Conservation (phyloP, 176 grass and related monocot genomes). For the Carex parvula region DNA sequence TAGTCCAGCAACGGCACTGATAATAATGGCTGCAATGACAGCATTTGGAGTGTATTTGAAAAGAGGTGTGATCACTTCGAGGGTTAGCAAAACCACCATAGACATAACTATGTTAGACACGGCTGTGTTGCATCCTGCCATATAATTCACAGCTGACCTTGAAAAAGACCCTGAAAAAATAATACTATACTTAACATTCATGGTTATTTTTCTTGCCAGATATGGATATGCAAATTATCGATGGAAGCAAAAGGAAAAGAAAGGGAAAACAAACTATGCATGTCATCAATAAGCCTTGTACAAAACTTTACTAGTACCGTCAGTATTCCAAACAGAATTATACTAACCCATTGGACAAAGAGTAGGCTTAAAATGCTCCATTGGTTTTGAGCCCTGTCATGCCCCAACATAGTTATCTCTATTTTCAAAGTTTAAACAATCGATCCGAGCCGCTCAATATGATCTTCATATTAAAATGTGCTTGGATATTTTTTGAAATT, state of each 20-base stretch:
- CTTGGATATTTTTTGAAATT: too few species aligned
- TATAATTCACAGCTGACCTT: slow-evolving; percentile 86
- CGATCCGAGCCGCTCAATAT: too few species aligned
- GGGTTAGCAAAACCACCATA: slow-evolving; percentile 65
- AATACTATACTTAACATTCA: slow-evolving; percentile 13
- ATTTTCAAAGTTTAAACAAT: too few species aligned
- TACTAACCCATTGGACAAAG: not conserved
- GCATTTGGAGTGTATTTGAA: slow-evolving; percentile 97
- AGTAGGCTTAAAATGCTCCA: too few species aligned
- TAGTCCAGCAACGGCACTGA: slow-evolving; percentile 59
- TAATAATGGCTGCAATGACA: slow-evolving; percentile 83
- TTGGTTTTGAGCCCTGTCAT: too few species aligned
- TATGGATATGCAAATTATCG: not conserved
- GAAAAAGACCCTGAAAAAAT: slow-evolving; percentile 70
- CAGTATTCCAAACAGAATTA: not conserved
- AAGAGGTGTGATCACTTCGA: slow-evolving; percentile 76
- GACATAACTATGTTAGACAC: slow-evolving; percentile 89
- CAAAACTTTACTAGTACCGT: not conserved
- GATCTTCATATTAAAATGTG: too few species aligned
- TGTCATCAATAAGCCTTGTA: not conserved
- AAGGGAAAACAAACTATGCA: not conserved
- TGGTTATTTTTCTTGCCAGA: not conserved
- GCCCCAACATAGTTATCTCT: too few species aligned
- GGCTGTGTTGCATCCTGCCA: slow-evolving; percentile 79
- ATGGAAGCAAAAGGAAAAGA: not conserved